Conservation (phyloP, 352 stramenopile species). For the Halophytophthora batemanensis region DNA sequence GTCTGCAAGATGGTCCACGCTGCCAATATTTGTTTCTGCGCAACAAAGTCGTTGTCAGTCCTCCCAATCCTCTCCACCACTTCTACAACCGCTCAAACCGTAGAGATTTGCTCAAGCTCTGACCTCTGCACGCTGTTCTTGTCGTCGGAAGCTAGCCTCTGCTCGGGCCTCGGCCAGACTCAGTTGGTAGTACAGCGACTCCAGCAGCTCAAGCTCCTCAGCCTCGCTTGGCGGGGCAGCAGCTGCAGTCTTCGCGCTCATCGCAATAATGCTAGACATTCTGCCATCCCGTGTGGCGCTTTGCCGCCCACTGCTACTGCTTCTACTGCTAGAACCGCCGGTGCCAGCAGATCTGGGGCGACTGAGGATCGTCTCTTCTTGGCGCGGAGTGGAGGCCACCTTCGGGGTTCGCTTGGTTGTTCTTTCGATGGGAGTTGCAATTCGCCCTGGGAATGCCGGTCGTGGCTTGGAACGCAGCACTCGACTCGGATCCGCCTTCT, state of each 20-base stretch:
- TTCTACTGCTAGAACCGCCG: background rate
- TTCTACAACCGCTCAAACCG: background rate
- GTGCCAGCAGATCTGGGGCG: background rate
- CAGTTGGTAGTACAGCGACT: conserved; percentile 50
- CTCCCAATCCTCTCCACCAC: background rate
- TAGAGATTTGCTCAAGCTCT: background rate
- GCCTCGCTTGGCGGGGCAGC: background rate
- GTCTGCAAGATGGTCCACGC: conserved; percentile 42
- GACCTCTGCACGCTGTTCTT: conserved; percentile 54
- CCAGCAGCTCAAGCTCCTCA: conserved; percentile 50
- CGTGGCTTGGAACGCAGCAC: conserved; percentile 2
- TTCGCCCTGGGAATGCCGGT: conserved; percentile 12
- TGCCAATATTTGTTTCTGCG: conserved; percentile 41
- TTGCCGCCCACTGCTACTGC: background rate
- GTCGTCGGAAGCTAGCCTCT: conserved; percentile 29
- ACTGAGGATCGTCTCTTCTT: background rate
- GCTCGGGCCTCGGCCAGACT: conserved; percentile 43
- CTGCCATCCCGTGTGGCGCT: background rate
- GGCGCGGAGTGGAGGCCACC: background rate
- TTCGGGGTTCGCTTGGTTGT: background rate
- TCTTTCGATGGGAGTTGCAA: conserved; percentile 1
- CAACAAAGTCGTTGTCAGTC: background rate
- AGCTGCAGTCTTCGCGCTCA: background rate
- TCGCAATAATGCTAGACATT: background rate
- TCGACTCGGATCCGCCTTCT: conserved; percentile 1